Percentiles rank a stretch among this genome's conserved stretches.
Evolutionary conservation across 805 yeast species (phyloP).

Genomic region (Zygotorulaspora sp.): DNA sequence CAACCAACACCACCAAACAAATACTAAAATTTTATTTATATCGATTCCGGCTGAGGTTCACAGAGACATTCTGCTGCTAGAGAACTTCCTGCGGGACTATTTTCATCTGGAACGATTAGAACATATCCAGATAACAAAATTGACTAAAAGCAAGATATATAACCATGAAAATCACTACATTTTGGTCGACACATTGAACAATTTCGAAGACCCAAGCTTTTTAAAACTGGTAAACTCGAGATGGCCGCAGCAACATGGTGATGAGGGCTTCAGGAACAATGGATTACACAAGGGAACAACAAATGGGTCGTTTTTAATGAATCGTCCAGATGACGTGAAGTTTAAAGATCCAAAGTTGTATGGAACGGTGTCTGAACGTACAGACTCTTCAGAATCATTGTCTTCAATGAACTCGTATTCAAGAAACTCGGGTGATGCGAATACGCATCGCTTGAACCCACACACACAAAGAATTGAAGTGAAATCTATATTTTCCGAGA

Average conservation of each 20-base stretch:
- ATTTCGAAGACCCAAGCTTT: constrained; percentile 29
- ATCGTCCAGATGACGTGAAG: neutral
- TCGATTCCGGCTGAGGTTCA: constrained; percentile 34
- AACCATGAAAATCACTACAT: constrained; percentile 35
- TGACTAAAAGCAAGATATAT: constrained; percentile 28
- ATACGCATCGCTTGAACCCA: neutral
- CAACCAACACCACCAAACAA: constrained; percentile 9
- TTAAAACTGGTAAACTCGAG: constrained; percentile 21
- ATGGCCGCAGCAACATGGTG: constrained; percentile 9
- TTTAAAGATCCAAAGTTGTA: neutral
- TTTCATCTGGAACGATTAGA: constrained; percentile 30
- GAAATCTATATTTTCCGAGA: constrained; percentile 9
- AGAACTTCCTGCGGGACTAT: constrained; percentile 31
- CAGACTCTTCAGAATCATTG: constrained; percentile 1
- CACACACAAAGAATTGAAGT: constrained; percentile 10
- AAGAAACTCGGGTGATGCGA: neutral
- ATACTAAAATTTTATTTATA: constrained; percentile 27
- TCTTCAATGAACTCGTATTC: neutral
- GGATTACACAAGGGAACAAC: neutral
- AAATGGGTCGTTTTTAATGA: neutral
- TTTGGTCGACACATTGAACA: constrained; percentile 29
- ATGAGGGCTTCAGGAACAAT: constrained; percentile 1
- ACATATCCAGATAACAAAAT: constrained; percentile 29
- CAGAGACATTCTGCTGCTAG: constrained; percentile 29
- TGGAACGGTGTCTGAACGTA: constrained; percentile 8